phyloP scores from a whole-genome alignment of 257 asterid genomes.

The Plantago major region DNA sequence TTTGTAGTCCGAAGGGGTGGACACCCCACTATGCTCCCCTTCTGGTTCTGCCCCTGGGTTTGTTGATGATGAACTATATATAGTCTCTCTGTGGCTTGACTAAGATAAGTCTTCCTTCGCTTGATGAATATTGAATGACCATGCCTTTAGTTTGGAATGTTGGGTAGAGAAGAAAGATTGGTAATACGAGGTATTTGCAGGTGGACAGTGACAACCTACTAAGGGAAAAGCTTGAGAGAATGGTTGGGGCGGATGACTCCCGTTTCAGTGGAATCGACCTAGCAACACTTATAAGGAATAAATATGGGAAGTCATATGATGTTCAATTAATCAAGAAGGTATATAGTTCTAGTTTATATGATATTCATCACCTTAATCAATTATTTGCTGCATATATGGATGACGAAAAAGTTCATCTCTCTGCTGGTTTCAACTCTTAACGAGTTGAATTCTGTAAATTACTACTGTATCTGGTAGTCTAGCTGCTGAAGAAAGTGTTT shows the following conservation, averaged over 20 bases:
- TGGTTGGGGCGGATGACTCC: conserved; percentile 80
- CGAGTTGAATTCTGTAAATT: too few species aligned
- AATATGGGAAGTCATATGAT: conserved; percentile 89
- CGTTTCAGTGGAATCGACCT: conserved; percentile 85
- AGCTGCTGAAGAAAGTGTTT: neutral
- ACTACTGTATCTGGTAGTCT: too few species aligned
- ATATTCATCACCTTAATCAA: neutral
- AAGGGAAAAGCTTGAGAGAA: conserved; percentile 71
- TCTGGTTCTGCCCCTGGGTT: too few species aligned
- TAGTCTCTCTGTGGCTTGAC: too few species aligned
- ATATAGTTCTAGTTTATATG: conserved; percentile 5
- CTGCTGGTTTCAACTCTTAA: too few species aligned
- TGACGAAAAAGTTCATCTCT: too few species aligned
- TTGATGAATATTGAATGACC: too few species aligned
- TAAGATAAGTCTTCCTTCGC: too few species aligned
- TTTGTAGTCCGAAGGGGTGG: too few species aligned
- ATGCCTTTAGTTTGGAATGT: too few species aligned
- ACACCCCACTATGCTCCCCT: too few species aligned
- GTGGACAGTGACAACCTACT: conserved; percentile 50
- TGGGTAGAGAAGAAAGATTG: conserved; percentile 14
- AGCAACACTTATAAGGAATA: conserved; percentile 89
- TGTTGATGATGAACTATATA: too few species aligned
- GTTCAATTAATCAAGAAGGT: conserved; percentile 96
- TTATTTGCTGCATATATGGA: neutral
- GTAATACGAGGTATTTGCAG: conserved; percentile 41